Percentiles rank a stretch among this genome's conserved stretches.
These are phyloP conservation scores for Lepidium aucheri DNA, from an alignment of 345 rosid species.

Conservation along the genomic window DNA sequence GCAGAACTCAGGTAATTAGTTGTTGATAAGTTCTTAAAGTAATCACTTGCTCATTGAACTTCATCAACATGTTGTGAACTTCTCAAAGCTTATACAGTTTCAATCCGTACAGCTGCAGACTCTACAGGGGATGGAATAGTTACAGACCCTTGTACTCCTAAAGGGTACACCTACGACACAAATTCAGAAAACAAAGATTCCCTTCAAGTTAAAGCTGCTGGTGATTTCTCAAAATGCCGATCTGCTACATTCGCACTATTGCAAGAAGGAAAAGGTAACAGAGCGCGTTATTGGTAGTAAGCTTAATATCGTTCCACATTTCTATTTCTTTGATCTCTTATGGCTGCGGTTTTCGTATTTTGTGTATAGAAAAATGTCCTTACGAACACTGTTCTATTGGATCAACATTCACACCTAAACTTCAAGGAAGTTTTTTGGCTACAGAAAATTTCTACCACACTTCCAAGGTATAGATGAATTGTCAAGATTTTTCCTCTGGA, in stretches of 20 bases:
- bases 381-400: slow-evolving; percentile 55
- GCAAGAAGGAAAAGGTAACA: slow-evolving; percentile 65
- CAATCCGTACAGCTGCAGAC: slow-evolving; percentile 41
- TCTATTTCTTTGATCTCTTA: neutral
- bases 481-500: neutral
- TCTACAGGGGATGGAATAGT: slow-evolving; percentile 27
- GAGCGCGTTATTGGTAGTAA: neutral
- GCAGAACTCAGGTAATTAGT: slow-evolving; percentile 38
- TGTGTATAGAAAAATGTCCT: slow-evolving; percentile 54
- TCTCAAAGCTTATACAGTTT: neutral
- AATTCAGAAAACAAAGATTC: slow-evolving; percentile 23
- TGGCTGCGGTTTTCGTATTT: neutral
- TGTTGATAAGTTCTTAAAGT: neutral
- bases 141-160: slow-evolving; percentile 81
- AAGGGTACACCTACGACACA: slow-evolving; percentile 45
- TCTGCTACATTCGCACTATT: slow-evolving; percentile 52
- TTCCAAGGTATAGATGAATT: slow-evolving; percentile 42
- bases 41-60: neutral
- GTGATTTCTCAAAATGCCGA: slow-evolving; percentile 81
- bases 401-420: slow-evolving; percentile 70
- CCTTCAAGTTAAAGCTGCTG: slow-evolving; percentile 39
- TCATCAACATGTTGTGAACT: neutral
- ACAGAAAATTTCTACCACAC: slow-evolving; percentile 86
- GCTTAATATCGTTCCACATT: neutral
- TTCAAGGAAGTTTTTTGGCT: slow-evolving; percentile 71